Evolutionary conservation across 129 eudicot genomes (phyloP).

Genomic region (Flaveria brownii): DNA sequence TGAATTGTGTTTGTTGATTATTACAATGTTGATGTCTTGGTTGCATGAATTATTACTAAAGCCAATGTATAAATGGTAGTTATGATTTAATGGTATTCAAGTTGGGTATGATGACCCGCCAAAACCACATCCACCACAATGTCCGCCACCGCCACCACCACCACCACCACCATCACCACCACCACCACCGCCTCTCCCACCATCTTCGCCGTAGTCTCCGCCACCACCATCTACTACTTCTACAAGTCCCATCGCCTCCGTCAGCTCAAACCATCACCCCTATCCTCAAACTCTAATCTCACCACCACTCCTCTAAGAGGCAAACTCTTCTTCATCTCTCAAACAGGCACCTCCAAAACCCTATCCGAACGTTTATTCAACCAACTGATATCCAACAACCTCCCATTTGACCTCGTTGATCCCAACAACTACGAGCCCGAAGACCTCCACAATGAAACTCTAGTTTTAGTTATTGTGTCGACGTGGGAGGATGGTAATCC

Average conservation of each 20-base stretch:
- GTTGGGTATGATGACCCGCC: too few relatives aligned
- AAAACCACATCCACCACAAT: conserved; percentile 30
- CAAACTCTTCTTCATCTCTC: conserved; percentile 66
- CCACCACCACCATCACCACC: conserved; percentile 11
- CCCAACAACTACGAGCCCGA: conserved; percentile 78
- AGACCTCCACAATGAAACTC: conserved; percentile 63
- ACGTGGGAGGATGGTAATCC: conserved; percentile 87
- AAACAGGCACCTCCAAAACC: conserved; percentile 76
- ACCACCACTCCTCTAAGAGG: conserved; percentile 43
- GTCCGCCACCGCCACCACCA: conserved; percentile 19
- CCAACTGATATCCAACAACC: conserved; percentile 37
- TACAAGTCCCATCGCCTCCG: conserved; percentile 78
- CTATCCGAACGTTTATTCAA: conserved; percentile 68
- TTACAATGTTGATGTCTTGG: too few relatives aligned
- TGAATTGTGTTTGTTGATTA: too few relatives aligned
- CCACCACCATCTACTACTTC: conserved; percentile 76
- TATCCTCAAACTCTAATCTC: conserved; percentile 23
- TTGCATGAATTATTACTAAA: too few relatives aligned
- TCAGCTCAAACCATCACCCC: conserved; percentile 40
- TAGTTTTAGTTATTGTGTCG: conserved; percentile 68
- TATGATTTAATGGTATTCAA: too few relatives aligned
- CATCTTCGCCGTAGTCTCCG: conserved; percentile 67
- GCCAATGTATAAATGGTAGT: too few relatives aligned
- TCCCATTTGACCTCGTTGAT: conserved; percentile 67
- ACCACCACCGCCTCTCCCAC: conserved; percentile 41